Base-by-base conservation (phyloP, 331 rosid genomes). In the Cydonia oblonga region DNA sequence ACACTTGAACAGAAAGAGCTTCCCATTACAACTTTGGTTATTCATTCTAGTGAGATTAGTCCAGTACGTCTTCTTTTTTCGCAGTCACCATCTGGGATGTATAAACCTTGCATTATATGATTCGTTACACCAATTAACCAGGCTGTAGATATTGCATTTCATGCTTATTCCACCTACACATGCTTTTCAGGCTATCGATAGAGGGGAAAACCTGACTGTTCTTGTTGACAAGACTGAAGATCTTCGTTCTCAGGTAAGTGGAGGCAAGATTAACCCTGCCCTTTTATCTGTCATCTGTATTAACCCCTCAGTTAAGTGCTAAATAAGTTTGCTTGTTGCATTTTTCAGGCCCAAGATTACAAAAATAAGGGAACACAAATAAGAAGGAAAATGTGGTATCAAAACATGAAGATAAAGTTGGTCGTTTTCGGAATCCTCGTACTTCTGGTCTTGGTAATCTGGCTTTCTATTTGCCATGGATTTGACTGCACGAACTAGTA, bases 391-490 rank as follows among this genome's bases (percentile, higher is more conserved):
- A 84, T 92, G 93, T 92, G 97, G 97, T 92, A 86, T 70, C 96
- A 92, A 76, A 92, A 92, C 81, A 92, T 92, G 97, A 92, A 92
- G 82, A 81, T 87, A 80, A 92, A 92, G 83, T 76, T 92, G 83
- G 87, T 86, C 69, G 89, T 92, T 77, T 79, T 92, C 56, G 95
- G 88, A 62, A 82, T 92, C 79, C 69, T 89, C 84, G 64, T 92
- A 81, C 76, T 85, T 67, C 87, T 92, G 60, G 74, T 89, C 64
- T 84, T 92, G 52, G 74, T 92, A 79, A 92, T 89, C 81, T 92
- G 96, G 97, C 87, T 92, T 65, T 92, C 97, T 57, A 79, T 88
- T 73, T 89, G 97, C 67, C 95, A 82, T 64, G 97, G 97, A 78
- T 92, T 92, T 80, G 87, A 88, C 81, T 92, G 97, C 87, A 67